Base-by-base conservation (phyloP, 345 rosid species). In the Euphorbia lathyris region DNA sequence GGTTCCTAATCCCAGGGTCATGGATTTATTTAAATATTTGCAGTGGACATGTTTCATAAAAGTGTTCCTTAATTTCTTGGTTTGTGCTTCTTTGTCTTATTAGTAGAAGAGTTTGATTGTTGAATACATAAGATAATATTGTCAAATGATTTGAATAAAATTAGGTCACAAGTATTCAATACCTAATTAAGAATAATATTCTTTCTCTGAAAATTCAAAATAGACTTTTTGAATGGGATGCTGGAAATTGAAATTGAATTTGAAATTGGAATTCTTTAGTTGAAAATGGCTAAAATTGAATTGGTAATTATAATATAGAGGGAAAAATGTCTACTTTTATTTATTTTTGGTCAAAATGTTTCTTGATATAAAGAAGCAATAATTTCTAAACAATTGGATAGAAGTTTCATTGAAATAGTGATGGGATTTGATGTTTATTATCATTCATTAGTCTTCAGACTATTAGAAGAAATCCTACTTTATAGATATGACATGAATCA, bases 61-160 rank as follows among this genome's bases (percentile, higher is more conserved):
- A 7, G 56, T 12, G 25, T 25, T 55, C 59, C 71, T 53, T 57
- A 55, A 67, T 34, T 67, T 36, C 34, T 22, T 38, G 71, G n/a
- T 38, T 55, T 67, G 4, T 67, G 71, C 25, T 23, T 67, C 43
- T 38, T 53, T 67, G 61, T 67, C 59, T 36, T 52, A 14, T 51
- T 51, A 51, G 7, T 1, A 20, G 22, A 19, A 50, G 25, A n/a
- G 56, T n/a, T 19, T 55, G 58, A 20, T 55, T 22, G 58, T 55
- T 55, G 58, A 55, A 55, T 8, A 55, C 58, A 23, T 7, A 0
- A 47, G n/a, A 16, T 2, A n/a, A 5, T 4, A 51, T 51, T n/a
- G 19, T 14, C 38, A 3, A 48, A 9, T 10, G 13, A 53, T 5
- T 53, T 53, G 11, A 55, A 55, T 8, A 22, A 9, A 22, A 23